These are phyloP conservation scores for Sporothrix phasma DNA, from an alignment of 2,329 filamentous ascomycete genomes.

Conservation along the genomic window DNA sequence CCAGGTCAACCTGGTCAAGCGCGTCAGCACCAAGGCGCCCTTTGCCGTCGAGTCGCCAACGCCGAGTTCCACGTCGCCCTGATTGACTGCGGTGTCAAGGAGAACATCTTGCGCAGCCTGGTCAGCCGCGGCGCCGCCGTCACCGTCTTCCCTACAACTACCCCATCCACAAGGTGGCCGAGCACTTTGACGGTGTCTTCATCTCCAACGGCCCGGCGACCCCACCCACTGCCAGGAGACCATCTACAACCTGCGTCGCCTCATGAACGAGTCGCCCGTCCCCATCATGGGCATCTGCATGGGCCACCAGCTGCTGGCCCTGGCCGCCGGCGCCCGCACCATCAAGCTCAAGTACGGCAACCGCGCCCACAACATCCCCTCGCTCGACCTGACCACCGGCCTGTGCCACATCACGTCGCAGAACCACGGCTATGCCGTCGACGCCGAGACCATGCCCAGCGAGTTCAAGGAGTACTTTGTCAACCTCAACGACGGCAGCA, in stretches of 20 bases:
- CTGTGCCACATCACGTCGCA: conserved; percentile 98
- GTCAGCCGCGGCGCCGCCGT: conserved; percentile 86
- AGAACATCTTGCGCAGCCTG: conserved; percentile 95
- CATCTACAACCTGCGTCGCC: conserved; percentile 78
- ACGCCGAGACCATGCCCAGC: conserved; percentile 65
- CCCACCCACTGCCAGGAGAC: conserved; percentile 94
- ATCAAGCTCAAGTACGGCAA: conserved; percentile 99
- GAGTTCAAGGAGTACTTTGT: conserved; percentile 98
- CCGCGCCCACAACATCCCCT: conserved; percentile 96
- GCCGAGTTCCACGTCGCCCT: conserved; percentile 86
- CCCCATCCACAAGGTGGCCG: conserved; percentile 94
- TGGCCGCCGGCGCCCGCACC: conserved; percentile 78
- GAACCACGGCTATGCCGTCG: conserved; percentile 96
- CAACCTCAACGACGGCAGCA: conserved; percentile 94
- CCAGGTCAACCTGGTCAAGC: conserved; percentile 92
- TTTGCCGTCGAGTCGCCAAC: conserved; percentile 82
- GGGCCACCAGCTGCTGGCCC: conserved; percentile 88
- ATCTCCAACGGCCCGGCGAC: conserved; percentile 97
- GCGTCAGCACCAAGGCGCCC: conserved; percentile 94
- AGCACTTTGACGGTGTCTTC: conserved; percentile 97
- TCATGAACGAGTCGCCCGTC: conserved; percentile 85
- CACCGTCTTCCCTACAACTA: conserved; percentile 92
- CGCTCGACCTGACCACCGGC: conserved; percentile 84
- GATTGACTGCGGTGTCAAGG: conserved; percentile 97
- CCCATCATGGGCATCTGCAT: conserved; percentile 98